Evolutionary conservation across 83 land plant genomes (phyloP), one percentile per base, ranked within the genome.

Genomic region (Picea abies): DNA sequence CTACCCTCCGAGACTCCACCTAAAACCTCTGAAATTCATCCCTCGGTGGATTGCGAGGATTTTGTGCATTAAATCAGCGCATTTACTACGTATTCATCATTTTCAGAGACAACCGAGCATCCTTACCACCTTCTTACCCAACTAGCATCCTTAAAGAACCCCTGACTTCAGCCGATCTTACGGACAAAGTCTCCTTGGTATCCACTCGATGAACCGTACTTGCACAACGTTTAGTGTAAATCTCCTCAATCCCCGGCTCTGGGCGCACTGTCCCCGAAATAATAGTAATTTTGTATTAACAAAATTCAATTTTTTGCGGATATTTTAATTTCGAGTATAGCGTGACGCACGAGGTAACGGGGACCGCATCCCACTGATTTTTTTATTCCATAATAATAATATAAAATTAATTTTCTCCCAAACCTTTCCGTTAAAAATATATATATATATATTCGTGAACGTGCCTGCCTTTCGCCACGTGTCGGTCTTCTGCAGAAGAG

Each of bases 321-420:
- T 72, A 41, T 39, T 72, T 72, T 29, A 73, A 44, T 73, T 44
- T 71, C 49, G 44, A 49, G 75, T 47, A 22, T 23, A 47, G 56
- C 77, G 77, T 73, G 77, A 73, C 56, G 11, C 12, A 7, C 77
- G 77, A 73, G 77, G 75, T 70, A 41, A 37, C 47, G 19, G 75
- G 47, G 75, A 70, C 41, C n/a, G 75, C n/a, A 11, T 73, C 58
- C 25, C 25, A 44, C 16, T 11, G 60, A 56, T 11, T 56, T 56
- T 56, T 56, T 56, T 56, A 56, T 15, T 56, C 60, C 2, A 49
- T 56, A 56, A 11, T 56, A 44, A 44, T 44, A 56, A 56, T 56
- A 56, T 56, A 15, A 56, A 56, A 56, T 56, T 56, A 12, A 56
- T 56, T 56, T 56, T 12, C 60, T 72, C 23, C 23, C 25, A 47